Evolutionary conservation across 768 basidiomycete species (phyloP), one percentile per base, ranked within the genome.

Genomic region (Multifurca ochricompacta): DNA sequence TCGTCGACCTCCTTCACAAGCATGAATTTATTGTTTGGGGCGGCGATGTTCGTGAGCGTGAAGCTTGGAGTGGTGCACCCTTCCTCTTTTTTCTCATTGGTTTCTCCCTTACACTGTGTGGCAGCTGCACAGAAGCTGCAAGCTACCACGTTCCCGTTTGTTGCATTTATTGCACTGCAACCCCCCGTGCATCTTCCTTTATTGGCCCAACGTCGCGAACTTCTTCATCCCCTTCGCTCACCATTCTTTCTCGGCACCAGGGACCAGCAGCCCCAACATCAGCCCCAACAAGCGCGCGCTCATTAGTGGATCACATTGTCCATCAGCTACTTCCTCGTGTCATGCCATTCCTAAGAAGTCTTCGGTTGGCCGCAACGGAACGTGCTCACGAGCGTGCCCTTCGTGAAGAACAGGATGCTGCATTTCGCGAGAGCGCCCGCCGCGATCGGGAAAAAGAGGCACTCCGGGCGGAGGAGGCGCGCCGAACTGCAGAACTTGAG

Each of bases 151-250:
- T 96, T 87, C 63, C 96, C 95, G 0, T 94, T 94, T 58, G 76
- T 99, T 44, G 89, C 90, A 1, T 99, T 97, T 68, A 68, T 96
- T 44, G 85, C 93, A 1, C 79, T 96, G 44, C 90, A 97, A 65
- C 84, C 90, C 0, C 78, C 16, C 79, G 80, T 28, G 73, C 68
- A 19, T 66, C 64, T 37, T 60, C 63, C 4, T 66, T 74, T 11
- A 60, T 66, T 14, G 62, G 73, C 4, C 67, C 74, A 0, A 64
- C 73, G 5, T 62, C 72, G 40, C 41, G 54, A 9, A 31, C 54
- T 16, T 35, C 58, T 1, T 50, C 52, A 25, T 42, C 43, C 16
- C 58, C 53, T 78, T 87, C 0, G 69, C 75, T 97, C 11, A 90
- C 90, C 14, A 80, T 97, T 40, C 76, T 98, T 19, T 89, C 92